Base-by-base conservation (phyloP, 1,284 basidiomycete species). In the Athelia psychrophila region DNA sequence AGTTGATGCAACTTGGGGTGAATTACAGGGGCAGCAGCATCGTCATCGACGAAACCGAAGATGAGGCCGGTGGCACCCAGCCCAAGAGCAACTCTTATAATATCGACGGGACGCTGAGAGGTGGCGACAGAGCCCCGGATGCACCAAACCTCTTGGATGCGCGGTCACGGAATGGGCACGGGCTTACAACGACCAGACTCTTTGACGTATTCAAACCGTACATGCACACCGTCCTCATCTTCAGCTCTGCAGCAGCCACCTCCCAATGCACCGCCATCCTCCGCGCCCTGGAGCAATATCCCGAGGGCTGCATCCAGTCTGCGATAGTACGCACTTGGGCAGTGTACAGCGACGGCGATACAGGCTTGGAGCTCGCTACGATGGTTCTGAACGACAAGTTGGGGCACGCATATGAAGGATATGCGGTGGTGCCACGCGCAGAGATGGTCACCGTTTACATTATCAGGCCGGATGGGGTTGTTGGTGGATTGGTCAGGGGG, bases 121-220 rank as follows among this genome's bases (percentile, higher is more conserved):
- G 75, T 1, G 78, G 77, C 0, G 76, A 80, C 54, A 62, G 76
- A 30, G 75, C 77, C 13, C 77, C 76, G 1, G 71, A 78, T 36
- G 71, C 76, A 1, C 64, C 74, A 5, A 67, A 58, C 5, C 63
- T 77, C 3, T 42, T 60, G 24, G 27, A 30, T 30, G 6, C 13
- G 5, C 27, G 27, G 6, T n/a, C n/a, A n/a, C 27, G 13, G 27
- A 13, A 30, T 30, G 27, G 27, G 27, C 51, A 49, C 18, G 48
- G 36, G 54, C 49, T 35, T 51, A 60, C 48, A 50, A 52, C 13
- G 58, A 51, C 56, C 59, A 47, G 44, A 20, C 56, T 72, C 12
- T 71, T 73, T 57, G 61, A 66, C 25, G 58, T 71, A 18, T 67
- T 70, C 56, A 60, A 59, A 33, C 58, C 64, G 1, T 55, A 61